A percentile compares a stretch with the other conserved stretches of the same genome.
Evolutionary conservation across 352 stramenopile genomes (phyloP).

Genomic region (Globisporangium abappressorium): DNA sequence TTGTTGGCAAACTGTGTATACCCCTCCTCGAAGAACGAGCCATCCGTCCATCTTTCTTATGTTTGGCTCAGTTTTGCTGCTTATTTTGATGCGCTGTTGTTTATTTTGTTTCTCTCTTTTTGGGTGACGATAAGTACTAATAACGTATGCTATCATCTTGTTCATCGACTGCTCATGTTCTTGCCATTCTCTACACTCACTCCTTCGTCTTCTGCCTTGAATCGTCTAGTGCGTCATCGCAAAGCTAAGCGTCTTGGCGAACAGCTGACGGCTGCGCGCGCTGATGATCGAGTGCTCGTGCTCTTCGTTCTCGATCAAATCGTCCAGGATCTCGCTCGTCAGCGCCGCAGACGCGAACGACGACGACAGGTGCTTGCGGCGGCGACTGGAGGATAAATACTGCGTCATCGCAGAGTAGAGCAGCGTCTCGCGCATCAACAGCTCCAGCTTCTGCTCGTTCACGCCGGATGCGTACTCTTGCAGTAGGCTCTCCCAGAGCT

Average conservation of each 20-base stretch:
- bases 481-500: slow-evolving; percentile 57
- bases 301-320: slow-evolving; percentile 54
- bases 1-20: background rate
- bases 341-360: slow-evolving; percentile 24
- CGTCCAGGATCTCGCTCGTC: slow-evolving; percentile 63
- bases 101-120: slow-evolving; percentile 12
- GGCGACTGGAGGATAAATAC: slow-evolving; percentile 27
- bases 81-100: slow-evolving; percentile 19
- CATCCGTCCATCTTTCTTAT: slow-evolving; percentile 15
- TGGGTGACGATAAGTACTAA: slow-evolving; percentile 8
- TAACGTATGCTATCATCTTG: slow-evolving; percentile 8
- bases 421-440: slow-evolving; percentile 66
- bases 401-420: slow-evolving; percentile 61
- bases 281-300: slow-evolving; percentile 46
- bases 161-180: background rate
- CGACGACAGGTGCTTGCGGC: slow-evolving; percentile 20
- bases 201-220: slow-evolving; percentile 1
- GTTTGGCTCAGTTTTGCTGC: slow-evolving; percentile 27
- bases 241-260: slow-evolving; percentile 75
- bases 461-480: slow-evolving; percentile 46
- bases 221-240: slow-evolving; percentile 22
- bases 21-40: slow-evolving; percentile 4
- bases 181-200: background rate
- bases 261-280: slow-evolving; percentile 49
- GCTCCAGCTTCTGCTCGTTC: slow-evolving; percentile 64